Conservation (phyloP, 2,329 filamentous ascomycete genomes). For the Talaromyces sp. region DNA sequence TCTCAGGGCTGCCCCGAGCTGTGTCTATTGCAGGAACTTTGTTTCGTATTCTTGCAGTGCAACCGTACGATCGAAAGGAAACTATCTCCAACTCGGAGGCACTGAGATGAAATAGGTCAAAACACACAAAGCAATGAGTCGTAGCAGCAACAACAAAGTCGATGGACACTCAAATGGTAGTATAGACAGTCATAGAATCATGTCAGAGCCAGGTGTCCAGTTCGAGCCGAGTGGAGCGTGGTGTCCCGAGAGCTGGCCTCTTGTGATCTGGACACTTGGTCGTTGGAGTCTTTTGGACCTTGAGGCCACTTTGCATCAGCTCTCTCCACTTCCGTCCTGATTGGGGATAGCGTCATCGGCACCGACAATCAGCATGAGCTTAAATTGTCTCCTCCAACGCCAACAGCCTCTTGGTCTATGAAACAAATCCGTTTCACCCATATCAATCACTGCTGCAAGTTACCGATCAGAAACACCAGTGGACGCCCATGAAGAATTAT, state of each 20-base stretch:
- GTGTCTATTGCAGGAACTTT: neutral
- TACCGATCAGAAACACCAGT: neutral
- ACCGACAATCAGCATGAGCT: neutral
- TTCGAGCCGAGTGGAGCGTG: neutral
- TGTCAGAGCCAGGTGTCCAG: conserved; percentile 7
- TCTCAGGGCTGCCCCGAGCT: conserved; percentile 1
- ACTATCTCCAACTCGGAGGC: neutral
- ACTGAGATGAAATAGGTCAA: neutral
- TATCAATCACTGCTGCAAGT: neutral
- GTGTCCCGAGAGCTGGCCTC: conserved; percentile 4
- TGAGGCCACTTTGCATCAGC: conserved; percentile 10
- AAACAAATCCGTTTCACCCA: neutral
- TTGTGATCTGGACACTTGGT: conserved; percentile 6
- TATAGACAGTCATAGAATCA: neutral
- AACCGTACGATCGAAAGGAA: neutral
- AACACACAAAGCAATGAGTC: neutral
- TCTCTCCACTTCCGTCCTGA: neutral
- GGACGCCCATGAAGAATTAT: neutral
- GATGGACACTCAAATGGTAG: neutral
- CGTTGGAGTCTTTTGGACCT: neutral
- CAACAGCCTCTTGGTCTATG: too few species aligned
- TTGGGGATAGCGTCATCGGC: neutral
- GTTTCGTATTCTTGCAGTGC: neutral
- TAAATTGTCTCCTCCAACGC: neutral
- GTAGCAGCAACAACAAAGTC: neutral